Evolutionary conservation across 768 basidiomycete species (phyloP).

Genomic region (Boletus rufocinnamomeus): DNA sequence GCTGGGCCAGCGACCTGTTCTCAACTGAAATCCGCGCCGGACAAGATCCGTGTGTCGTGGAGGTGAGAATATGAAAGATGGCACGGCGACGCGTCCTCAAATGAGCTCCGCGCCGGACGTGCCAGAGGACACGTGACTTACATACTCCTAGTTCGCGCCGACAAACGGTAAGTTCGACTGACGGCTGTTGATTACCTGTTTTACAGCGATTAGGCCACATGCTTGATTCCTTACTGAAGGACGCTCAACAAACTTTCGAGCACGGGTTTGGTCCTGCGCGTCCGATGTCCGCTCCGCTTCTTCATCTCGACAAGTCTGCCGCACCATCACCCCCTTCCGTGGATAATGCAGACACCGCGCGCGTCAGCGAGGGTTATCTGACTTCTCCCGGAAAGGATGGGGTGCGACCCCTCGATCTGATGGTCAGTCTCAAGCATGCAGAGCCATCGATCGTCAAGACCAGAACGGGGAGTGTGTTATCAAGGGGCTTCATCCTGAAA

Average conservation of each 20-base stretch:
- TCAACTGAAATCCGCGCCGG: no score
- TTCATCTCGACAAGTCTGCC: constrained; percentile 10
- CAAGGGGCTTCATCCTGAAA: constrained; percentile 91
- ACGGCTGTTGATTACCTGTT: not conserved
- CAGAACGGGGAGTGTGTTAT: constrained; percentile 78
- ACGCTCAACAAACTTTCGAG: not conserved
- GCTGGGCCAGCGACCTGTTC: no score
- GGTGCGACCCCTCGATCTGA: constrained; percentile 54
- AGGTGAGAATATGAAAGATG: no score
- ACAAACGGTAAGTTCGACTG: not conserved
- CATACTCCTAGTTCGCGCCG: no score
- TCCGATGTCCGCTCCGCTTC: constrained; percentile 14
- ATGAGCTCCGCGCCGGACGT: not conserved
- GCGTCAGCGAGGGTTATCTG: constrained; percentile 1
- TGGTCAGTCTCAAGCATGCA: constrained; percentile 62
- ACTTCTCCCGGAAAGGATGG: constrained; percentile 9
- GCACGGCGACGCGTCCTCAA: no score
- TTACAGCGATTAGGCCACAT: not conserved
- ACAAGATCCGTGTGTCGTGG: no score
- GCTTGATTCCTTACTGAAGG: not conserved
- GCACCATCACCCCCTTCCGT: constrained; percentile 4
- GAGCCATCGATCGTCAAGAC: constrained; percentile 80
- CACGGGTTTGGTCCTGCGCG: not conserved
- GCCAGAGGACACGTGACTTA: constrained; percentile 13
- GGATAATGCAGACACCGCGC: constrained; percentile 9